These are phyloP conservation scores for Ceratobasidium papillatum DNA, from an alignment of 1,284 basidiomycete species.

Conservation along the genomic window DNA sequence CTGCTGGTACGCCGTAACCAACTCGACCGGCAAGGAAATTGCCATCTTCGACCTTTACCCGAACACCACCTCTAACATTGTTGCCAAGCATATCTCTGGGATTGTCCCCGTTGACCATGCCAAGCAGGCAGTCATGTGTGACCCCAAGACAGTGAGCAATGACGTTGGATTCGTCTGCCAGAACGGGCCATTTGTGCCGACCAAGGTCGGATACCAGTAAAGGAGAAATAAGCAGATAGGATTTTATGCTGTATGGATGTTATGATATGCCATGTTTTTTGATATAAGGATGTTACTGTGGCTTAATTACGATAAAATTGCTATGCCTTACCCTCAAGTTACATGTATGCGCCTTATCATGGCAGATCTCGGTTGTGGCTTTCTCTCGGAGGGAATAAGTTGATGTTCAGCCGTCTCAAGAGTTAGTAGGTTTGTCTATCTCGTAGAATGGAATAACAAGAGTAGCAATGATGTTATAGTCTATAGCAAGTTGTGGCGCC, in stretches of 20 bases:
- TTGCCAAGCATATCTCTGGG: conserved; percentile 59
- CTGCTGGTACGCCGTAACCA: conserved; percentile 65
- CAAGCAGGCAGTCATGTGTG: conserved; percentile 63
- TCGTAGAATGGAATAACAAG: too few relatives aligned
- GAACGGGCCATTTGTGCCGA: conserved; percentile 58
- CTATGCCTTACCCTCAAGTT: too few relatives aligned
- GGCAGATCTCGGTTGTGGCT: too few relatives aligned
- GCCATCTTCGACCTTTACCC: conserved; percentile 66
- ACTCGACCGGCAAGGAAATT: conserved; percentile 67
- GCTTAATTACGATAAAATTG: too few relatives aligned
- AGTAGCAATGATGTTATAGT: too few relatives aligned
- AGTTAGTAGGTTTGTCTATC: too few relatives aligned
- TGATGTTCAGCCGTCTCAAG: too few relatives aligned
- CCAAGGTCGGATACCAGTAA: conserved; percentile 44
- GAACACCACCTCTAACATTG: conserved; percentile 60
- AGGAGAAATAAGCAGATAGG: background rate
- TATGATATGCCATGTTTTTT: background rate
- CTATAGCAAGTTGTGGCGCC: too few relatives aligned
- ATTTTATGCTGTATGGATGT: background rate
- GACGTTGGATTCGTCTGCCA: conserved; percentile 66
- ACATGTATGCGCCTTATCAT: too few relatives aligned
- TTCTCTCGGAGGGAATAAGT: too few relatives aligned
- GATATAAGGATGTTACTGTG: background rate
- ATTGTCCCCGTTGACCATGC: conserved; percentile 57
- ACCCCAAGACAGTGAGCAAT: conserved; percentile 58